These are phyloP conservation scores for Colletotrichum sp. DNA, from an alignment of 2,329 filamentous ascomycete genomes.

Conservation along the genomic window DNA sequence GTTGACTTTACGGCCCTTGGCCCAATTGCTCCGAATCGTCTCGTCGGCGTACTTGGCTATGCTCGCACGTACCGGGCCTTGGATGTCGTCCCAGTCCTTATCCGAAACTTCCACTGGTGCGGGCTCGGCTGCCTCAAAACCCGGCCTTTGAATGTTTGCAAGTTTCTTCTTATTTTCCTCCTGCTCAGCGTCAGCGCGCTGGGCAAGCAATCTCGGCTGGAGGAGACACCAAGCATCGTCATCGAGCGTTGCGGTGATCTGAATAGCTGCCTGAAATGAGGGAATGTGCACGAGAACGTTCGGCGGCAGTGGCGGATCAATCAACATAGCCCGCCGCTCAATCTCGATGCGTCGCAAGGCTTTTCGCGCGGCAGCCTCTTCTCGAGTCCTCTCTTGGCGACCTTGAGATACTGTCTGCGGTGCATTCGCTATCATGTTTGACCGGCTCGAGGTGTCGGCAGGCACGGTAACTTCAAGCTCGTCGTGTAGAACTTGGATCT, in stretches of 20 bases:
- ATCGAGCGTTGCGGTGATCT: conserved; percentile 71
- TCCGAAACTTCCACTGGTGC: conserved; percentile 61
- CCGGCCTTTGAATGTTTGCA: conserved; percentile 31
- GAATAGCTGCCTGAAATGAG: conserved; percentile 75
- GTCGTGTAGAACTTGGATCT: neutral
- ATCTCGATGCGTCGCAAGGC: conserved; percentile 71
- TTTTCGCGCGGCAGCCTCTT: conserved; percentile 69
- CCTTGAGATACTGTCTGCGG: neutral
- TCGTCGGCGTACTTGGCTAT: conserved; percentile 74
- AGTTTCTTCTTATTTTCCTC: conserved; percentile 49
- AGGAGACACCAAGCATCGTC: conserved; percentile 74
- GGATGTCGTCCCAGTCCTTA: conserved; percentile 73
- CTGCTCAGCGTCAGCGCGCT: conserved; percentile 69
- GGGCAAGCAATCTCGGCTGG: conserved; percentile 69
- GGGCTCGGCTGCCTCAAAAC: conserved; percentile 27
- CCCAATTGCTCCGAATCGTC: conserved; percentile 70
- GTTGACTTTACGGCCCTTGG: conserved; percentile 65
- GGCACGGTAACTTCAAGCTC: neutral
- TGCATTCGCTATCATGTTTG: neutral
- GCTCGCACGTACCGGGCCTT: conserved; percentile 69
- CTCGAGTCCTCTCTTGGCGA: conserved; percentile 24
- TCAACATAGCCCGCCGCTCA: conserved; percentile 69
- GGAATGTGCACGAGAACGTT: conserved; percentile 72
- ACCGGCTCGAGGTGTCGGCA: neutral
- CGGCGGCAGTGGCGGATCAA: conserved; percentile 69